Conservation (phyloP, 805 yeast genomes). For the Candida nonsorbophila region DNA sequence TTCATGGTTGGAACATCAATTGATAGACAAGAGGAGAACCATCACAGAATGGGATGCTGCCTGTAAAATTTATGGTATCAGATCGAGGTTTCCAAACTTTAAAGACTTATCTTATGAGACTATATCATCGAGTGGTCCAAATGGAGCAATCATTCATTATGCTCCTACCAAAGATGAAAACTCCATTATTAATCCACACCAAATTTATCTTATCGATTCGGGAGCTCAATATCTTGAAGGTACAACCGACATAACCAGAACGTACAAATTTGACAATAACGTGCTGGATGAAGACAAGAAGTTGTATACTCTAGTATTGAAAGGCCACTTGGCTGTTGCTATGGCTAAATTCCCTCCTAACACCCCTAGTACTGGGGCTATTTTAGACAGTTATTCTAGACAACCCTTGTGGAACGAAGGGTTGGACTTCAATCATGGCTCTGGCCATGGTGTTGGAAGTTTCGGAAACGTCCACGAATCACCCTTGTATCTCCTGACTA, state of each 20-base stretch:
- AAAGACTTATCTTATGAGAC: slow-evolving; percentile 72
- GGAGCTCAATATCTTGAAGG: slow-evolving; percentile 62
- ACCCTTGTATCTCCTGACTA: slow-evolving; percentile 74
- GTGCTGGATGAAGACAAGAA: slow-evolving; percentile 53
- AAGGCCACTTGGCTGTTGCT: slow-evolving; percentile 88
- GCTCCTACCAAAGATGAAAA: slow-evolving; percentile 58
- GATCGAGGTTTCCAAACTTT: slow-evolving; percentile 50
- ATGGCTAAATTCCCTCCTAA: slow-evolving; percentile 65
- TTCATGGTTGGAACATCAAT: slow-evolving; percentile 72
- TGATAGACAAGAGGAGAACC: slow-evolving; percentile 31
- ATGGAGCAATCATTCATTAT: slow-evolving; percentile 73
- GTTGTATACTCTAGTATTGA: slow-evolving; percentile 79
- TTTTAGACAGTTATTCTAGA: slow-evolving; percentile 78
- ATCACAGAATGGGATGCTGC: slow-evolving; percentile 67
- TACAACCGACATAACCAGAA: slow-evolving; percentile 91
- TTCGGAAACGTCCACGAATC: slow-evolving; percentile 92
- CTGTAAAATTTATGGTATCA: slow-evolving; percentile 48
- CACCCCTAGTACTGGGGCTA: slow-evolving; percentile 65
- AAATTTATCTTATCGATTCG: slow-evolving; percentile 52
- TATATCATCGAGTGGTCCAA: slow-evolving; percentile 70
- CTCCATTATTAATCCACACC: slow-evolving; percentile 54
- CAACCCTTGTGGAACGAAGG: slow-evolving; percentile 80
- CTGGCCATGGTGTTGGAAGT: slow-evolving; percentile 97
- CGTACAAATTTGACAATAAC: slow-evolving; percentile 55
- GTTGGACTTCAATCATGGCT: slow-evolving; percentile 85